Conservation (phyloP, 2,329 filamentous ascomycete genomes). For the Colletotrichum trifolii region DNA sequence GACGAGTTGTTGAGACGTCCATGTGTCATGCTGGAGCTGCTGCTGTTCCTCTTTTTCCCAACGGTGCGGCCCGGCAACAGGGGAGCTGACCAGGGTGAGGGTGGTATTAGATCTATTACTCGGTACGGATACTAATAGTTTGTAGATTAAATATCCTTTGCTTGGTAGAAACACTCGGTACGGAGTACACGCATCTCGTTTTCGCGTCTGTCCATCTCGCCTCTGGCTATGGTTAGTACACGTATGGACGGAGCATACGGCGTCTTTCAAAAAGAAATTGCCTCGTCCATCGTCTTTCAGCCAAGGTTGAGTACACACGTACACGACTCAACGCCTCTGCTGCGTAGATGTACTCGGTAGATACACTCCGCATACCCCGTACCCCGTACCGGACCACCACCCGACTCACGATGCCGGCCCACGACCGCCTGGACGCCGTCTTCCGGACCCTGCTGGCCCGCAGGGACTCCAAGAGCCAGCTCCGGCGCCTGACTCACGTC, state of each 20-base stretch:
- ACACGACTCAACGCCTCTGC: no score
- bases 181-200: slow-evolving; percentile 31
- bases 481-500: slow-evolving; percentile 64
- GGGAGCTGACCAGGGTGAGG: no score
- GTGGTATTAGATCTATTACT: no score
- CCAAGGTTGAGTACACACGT: not conserved
- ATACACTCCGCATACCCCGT: no score
- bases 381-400: not conserved
- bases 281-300: slow-evolving; percentile 7
- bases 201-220: slow-evolving; percentile 6
- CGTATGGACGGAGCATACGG: no score
- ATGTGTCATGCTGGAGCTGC: slow-evolving; percentile 1
- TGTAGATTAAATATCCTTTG: no score
- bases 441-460: slow-evolving; percentile 28
- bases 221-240: no score
- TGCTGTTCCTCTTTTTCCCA: slow-evolving; percentile 5
- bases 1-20: slow-evolving; percentile 33
- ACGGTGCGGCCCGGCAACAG: slow-evolving; percentile 7
- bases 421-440: slow-evolving; percentile 29
- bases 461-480: slow-evolving; percentile 46
- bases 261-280: not conserved
- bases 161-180: no score
- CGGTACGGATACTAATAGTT: no score
- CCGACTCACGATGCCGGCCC: slow-evolving; percentile 21
- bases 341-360: no score